Base-by-base conservation (phyloP, 73 alveolate genomes). In the Urostyla sp. region DNA sequence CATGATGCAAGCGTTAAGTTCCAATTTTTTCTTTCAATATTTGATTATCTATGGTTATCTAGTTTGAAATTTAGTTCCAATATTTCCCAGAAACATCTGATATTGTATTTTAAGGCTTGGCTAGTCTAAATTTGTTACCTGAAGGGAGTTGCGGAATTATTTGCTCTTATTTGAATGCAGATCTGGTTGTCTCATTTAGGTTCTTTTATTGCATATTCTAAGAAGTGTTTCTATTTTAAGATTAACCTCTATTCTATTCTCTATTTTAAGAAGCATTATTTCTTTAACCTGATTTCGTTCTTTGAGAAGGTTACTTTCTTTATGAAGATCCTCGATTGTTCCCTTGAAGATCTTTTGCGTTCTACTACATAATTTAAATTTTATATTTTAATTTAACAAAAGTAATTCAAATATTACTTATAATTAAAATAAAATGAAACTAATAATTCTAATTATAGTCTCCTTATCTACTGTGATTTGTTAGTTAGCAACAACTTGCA, bases 61-160 rank as follows among this genome's bases (percentile, higher is more conserved):
- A 32, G 26, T 63, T 63, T 34, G 61, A 34, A 38, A 63, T 63
- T n/a, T 38, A 34, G 44, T 63, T 63, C 79, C 79, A 63, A 24
- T 63, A 63, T 40, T 23, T 63, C 2, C 79, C 79, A 10, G 79
- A 63, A 27, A 63, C 79, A 40, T 63, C 79, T 23, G 24, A 0
- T 2, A 11, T 11, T 7, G 58, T 38, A 24, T 34, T 5, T n/a
- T 57, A 60, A 7, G 79, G 79, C 79, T 63, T 43, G 6, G 79
- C 79, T 5, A 63, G 37, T 63, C 79, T 63, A 34, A 63, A 63
- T 38, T 55, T 58, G 31, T 63, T 63, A 3, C n/a, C n/a, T n/a
- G n/a, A n/a, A n/a, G n/a, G n/a, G n/a, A n/a, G n/a, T n/a, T n/a
- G n/a, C n/a, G n/a, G n/a, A n/a, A n/a, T n/a, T n/a, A n/a, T n/a